Conservation (phyloP, 345 rosid genomes). For the Lagerstroemia speciosa region DNA sequence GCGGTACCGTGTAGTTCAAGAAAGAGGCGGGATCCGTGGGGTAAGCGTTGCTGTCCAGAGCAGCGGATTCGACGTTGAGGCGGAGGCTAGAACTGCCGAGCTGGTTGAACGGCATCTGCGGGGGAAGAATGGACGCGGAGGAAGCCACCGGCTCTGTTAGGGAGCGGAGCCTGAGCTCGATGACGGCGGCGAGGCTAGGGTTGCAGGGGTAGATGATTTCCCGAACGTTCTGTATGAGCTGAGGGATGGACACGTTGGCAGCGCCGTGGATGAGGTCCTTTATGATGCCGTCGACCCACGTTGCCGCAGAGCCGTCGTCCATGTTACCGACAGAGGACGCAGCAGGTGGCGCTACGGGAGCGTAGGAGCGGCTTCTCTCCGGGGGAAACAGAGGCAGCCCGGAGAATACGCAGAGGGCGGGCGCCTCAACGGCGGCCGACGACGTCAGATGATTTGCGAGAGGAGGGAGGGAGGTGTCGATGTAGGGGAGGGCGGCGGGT, state of each 20-base stretch:
- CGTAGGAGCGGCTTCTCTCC: constrained; percentile 19
- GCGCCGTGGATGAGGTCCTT: constrained; percentile 75
- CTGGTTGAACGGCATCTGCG: constrained; percentile 14
- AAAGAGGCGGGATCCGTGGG: not conserved
- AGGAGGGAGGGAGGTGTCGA: constrained; percentile 50
- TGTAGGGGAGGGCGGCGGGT: constrained; percentile 6
- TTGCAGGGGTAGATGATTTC: constrained; percentile 92
- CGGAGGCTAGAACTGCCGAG: not conserved
- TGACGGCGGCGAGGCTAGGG: constrained; percentile 78
- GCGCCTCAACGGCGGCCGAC: constrained; percentile 23
- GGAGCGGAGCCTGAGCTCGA: constrained; percentile 73
- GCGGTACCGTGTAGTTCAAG: not conserved
- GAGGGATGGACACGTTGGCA: constrained; percentile 78
- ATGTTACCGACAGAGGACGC: not conserved
- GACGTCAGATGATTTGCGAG: constrained; percentile 18
- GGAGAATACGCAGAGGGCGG: constrained; percentile 86
- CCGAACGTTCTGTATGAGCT: constrained; percentile 88
- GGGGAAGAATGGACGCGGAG: constrained; percentile 5
- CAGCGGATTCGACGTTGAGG: not conserved
- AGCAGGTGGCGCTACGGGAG: not conserved
- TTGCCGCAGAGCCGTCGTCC: constrained; percentile 46
- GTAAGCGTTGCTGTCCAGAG: constrained; percentile 2
- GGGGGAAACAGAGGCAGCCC: constrained; percentile 89
- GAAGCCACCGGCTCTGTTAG: constrained; percentile 29
- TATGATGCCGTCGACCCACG: constrained; percentile 88